Conservation (phyloP, 495 filamentous ascomycete species). For the Podospora pseudocomata region DNA sequence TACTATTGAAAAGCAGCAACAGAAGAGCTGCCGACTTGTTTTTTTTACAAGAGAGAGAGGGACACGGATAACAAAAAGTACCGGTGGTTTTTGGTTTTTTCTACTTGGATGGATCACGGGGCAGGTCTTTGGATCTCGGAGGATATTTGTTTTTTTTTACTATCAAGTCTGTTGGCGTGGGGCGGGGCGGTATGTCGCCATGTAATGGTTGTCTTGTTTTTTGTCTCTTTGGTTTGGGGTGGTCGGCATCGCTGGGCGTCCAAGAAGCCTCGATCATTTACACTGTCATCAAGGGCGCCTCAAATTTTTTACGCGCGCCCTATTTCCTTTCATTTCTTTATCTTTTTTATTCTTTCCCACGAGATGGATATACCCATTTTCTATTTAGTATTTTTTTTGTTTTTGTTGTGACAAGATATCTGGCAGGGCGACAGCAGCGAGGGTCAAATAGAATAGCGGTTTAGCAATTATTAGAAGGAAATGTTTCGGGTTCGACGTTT, state of each 20-base stretch:
- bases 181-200: not conserved
- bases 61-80: slow-evolving; percentile 14
- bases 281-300: slow-evolving; percentile 22
- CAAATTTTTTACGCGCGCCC: slow-evolving; percentile 21
- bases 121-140: slow-evolving; percentile 1
- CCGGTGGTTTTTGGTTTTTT: slow-evolving; percentile 18
- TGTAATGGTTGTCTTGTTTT: slow-evolving; percentile 10
- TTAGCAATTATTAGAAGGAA: not conserved
- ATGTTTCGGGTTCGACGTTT: not conserved
- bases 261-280: slow-evolving; percentile 16
- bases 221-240: slow-evolving; percentile 1
- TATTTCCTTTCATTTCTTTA: slow-evolving; percentile 12
- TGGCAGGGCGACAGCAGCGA: not conserved
- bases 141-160: slow-evolving; percentile 5
- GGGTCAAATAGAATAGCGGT: not conserved
- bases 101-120: slow-evolving; percentile 2
- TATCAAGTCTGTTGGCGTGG: not conserved
- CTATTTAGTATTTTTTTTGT: slow-evolving; percentile 12
- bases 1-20: slow-evolving; percentile 2
- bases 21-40: slow-evolving; percentile 2
- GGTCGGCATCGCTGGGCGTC: slow-evolving; percentile 17
- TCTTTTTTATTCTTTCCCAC: slow-evolving; percentile 23
- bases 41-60: not conserved
- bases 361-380: slow-evolving; percentile 38
- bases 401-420: not conserved